Evolutionary conservation across 345 rosid genomes (phyloP).

Genomic region (Euclidium syriacum): DNA sequence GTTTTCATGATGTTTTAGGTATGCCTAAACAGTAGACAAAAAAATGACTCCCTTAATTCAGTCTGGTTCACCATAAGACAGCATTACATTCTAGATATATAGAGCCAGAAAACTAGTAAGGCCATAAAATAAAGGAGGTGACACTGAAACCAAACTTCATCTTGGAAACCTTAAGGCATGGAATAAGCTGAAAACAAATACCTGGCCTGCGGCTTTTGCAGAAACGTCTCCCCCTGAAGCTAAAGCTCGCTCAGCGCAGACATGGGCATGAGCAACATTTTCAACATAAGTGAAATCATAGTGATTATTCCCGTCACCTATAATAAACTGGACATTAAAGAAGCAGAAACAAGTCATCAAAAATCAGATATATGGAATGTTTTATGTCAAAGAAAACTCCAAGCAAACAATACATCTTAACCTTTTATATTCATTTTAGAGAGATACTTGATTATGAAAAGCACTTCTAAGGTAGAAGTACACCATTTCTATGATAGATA

Average conservation of each 20-base stretch:
- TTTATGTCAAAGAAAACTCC: conserved; percentile 2
- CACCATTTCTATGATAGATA: conserved; percentile 9
- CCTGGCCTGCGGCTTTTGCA: conserved; percentile 88
- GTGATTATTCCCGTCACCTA: conserved; percentile 81
- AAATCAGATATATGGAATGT: neutral
- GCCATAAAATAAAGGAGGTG: neutral
- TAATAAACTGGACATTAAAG: conserved; percentile 59
- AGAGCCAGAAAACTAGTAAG: neutral
- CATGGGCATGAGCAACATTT: conserved; percentile 93
- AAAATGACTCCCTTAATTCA: neutral
- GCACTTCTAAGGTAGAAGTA: neutral
- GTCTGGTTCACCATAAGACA: neutral
- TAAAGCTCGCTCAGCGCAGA: conserved; percentile 92
- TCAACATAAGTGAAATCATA: conserved; percentile 88
- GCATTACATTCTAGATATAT: neutral
- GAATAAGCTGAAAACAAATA: conserved; percentile 24
- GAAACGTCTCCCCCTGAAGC: conserved; percentile 70
- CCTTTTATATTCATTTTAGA: neutral
- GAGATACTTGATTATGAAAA: conserved; percentile 3
- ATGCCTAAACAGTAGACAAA: neutral
- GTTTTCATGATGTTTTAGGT: neutral
- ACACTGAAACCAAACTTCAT: neutral
- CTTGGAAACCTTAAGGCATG: neutral
- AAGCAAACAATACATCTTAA: neutral
- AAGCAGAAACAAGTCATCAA: conserved; percentile 9